A percentile compares a stretch with the other conserved stretches of the same genome.
phyloP scores from a whole-genome alignment of 305 asterid species.

The Salvia sclarea region DNA sequence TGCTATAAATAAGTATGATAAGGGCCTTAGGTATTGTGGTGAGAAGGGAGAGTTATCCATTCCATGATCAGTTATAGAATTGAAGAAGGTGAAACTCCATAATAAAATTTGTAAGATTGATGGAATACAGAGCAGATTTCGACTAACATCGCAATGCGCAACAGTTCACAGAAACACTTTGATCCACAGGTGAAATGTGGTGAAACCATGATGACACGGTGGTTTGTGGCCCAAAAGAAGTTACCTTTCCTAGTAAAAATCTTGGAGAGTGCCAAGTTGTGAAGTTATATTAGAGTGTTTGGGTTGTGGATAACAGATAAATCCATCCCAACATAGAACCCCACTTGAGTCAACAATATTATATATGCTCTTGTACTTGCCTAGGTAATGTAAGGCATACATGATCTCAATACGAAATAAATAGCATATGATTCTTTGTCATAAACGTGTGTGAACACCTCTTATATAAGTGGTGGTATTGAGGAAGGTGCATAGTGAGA shows the following conservation, averaged over 20 bases:
- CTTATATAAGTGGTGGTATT: conserved; percentile 54
- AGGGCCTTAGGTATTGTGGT: background rate
- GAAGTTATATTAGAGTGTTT: background rate
- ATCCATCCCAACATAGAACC: conserved; percentile 27
- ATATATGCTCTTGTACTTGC: conserved; percentile 41
- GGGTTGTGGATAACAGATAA: conserved; percentile 39
- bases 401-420: conserved; percentile 17
- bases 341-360: conserved; percentile 29
- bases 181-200: conserved; percentile 26
- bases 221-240: conserved; percentile 23
- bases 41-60: background rate
- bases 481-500: too few relatives aligned
- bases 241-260: conserved; percentile 40
- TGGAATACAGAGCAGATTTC: conserved; percentile 28
- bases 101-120: background rate
- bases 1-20: background rate
- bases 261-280: conserved; percentile 21
- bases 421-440: conserved; percentile 41
- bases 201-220: conserved; percentile 29
- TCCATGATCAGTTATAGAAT: background rate
- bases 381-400: conserved; percentile 34
- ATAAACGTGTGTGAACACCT: conserved; percentile 31
- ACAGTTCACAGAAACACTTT: conserved; percentile 49
- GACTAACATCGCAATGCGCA: conserved; percentile 27
- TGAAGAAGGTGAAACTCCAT: too few relatives aligned